Evolutionary conservation across 2,329 filamentous ascomycete genomes (phyloP), one percentile per base, ranked within the genome.

Genomic region (Neonectria magnoliae): DNA sequence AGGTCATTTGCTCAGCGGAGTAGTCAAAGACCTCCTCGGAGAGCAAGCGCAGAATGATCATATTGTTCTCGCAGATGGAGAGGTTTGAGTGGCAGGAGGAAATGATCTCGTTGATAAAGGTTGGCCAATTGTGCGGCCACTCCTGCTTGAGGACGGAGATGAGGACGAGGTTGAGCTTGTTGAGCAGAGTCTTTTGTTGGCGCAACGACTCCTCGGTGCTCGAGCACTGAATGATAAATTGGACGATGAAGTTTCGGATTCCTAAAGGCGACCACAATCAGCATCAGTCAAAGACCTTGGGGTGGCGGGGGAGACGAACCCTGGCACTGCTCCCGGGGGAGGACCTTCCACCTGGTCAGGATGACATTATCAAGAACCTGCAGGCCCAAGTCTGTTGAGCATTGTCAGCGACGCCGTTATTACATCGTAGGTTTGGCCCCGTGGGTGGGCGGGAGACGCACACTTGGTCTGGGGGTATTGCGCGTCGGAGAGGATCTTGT

Each of bases 101-200:
- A 74, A 99, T 94, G 81, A 99, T 99, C 84, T 99, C 96, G 85
- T 98, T 98, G 87, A 99, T 98, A 81, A 99, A 99, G 20, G 94
- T 97, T 11, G 97, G 96, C 96, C 97, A 99, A 85, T 99, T 97
- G 82, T 98, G 95, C 62, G 96, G 96, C 96, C 96, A 99, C 82
- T 99, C 96, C 82, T 99, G 96, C 86, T 99, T 99, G 77, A 99
- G 85, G 68, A 99, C 95, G 62, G 94, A 98, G 73, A 99, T 93
- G 69, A 99, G 91, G 63, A 98, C 95, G 75, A 99, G 88, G 77
- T 99, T 99, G 67, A 99, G 90, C 85, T 99, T 99, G 87, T 98
- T 98, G 77, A 99, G 85, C 65, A 99, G 89, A 36, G 94, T 94
- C 77, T 93, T 91, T 81, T 98, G 91, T 73, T 88, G 84, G 79